Percentiles rank a stretch among this genome's conserved stretches.
These are phyloP conservation scores for Talaromyces sp. DNA, from an alignment of 2,329 filamentous ascomycete species.

Conservation along the genomic window DNA sequence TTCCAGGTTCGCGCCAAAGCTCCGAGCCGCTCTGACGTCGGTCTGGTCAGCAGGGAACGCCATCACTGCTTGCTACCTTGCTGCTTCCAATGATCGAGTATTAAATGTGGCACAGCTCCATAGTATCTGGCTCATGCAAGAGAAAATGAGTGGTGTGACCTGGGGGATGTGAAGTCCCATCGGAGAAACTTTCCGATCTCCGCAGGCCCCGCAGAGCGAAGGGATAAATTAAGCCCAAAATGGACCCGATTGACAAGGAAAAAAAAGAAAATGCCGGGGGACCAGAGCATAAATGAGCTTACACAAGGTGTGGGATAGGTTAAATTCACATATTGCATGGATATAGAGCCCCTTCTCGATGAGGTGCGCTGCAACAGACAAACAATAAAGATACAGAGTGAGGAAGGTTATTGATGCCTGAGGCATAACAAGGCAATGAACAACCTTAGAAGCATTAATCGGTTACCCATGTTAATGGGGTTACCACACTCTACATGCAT, in stretches of 20 bases:
- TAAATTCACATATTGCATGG: too few species aligned
- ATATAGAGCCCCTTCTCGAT: too few species aligned
- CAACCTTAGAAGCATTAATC: too few species aligned
- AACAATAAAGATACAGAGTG: too few species aligned
- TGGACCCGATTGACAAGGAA: too few species aligned
- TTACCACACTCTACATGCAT: too few species aligned
- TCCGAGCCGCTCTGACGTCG: conserved; percentile 9
- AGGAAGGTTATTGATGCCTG: neutral
- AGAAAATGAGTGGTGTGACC: conserved; percentile 7
- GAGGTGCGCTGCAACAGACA: too few species aligned
- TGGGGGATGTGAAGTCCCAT: conserved; percentile 7
- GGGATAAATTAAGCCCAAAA: neutral
- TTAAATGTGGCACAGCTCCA: conserved; percentile 8
- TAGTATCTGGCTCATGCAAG: conserved; percentile 6
- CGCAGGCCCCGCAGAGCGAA: conserved; percentile 20
- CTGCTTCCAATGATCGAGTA: neutral
- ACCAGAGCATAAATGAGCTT: too few species aligned
- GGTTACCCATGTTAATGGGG: too few species aligned
- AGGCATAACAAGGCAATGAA: neutral
- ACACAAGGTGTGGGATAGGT: too few species aligned
- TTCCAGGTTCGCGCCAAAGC: conserved; percentile 16
- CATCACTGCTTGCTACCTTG: conserved; percentile 10
- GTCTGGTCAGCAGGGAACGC: conserved; percentile 11
- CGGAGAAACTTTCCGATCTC: conserved; percentile 29
- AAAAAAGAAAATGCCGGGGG: too few species aligned